A percentile compares a stretch with the other conserved stretches of the same genome.
Conservation (phyloP, 2,329 filamentous ascomycete species). For the Phyllosticta capitalensis region DNA sequence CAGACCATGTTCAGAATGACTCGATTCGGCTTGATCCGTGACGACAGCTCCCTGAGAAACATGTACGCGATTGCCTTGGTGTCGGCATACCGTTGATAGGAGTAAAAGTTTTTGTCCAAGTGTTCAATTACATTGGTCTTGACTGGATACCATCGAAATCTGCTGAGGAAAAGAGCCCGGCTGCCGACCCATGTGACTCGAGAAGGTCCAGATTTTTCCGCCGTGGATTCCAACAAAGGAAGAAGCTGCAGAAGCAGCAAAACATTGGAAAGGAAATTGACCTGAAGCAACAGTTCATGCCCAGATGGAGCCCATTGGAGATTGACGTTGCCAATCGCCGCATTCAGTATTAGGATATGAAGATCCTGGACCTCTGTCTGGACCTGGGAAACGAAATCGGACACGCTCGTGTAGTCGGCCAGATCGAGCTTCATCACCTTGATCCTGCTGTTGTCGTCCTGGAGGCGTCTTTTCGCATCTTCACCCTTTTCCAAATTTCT, state of each 20-base stretch:
- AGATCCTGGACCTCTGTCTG: background rate
- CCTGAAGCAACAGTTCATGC: background rate
- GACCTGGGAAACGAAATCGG: background rate
- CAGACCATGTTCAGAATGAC: background rate
- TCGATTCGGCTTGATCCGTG: background rate
- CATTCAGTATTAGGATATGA: background rate
- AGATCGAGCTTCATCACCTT: conserved; percentile 4
- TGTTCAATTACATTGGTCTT: background rate
- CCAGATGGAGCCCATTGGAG: background rate
- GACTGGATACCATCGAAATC: background rate
- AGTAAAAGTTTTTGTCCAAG: background rate
- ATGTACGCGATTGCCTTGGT: background rate
- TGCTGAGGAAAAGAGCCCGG: background rate
- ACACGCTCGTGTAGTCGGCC: background rate
- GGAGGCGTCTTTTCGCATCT: background rate
- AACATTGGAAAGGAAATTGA: background rate
- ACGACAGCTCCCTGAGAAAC: background rate
- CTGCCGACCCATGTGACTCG: conserved; percentile 2
- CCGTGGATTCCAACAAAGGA: background rate
- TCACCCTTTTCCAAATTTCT: conserved; percentile 1
- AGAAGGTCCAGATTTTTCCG: background rate
- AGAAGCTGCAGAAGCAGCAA: conserved; percentile 1
- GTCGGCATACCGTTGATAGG: background rate
- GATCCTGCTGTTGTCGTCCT: background rate
- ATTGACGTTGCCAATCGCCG: background rate